Conservation (phyloP, 768 basidiomycete genomes). For the Collybia nuda region DNA sequence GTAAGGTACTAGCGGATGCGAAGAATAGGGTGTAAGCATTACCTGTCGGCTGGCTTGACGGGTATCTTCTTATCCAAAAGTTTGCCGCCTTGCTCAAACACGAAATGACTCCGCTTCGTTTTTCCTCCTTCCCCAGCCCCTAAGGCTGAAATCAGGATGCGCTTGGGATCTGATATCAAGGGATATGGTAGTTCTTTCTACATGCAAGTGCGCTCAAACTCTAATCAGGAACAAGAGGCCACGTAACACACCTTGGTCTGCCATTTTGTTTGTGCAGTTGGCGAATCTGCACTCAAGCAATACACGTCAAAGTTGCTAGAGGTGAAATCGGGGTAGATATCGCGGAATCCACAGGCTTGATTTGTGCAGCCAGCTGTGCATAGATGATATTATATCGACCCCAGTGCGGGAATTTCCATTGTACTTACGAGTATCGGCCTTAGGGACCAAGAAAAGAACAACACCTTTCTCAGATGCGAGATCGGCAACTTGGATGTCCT, state of each 20-base stretch:
- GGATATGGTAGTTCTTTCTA: conserved; percentile 86
- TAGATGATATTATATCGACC: not conserved
- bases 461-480: conserved; percentile 72
- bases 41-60: conserved; percentile 89
- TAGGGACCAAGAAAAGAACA: conserved; percentile 82
- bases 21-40: conserved; percentile 10
- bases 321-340: conserved; percentile 76
- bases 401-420: not conserved
- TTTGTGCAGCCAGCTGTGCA: conserved; percentile 81
- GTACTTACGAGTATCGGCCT: conserved; percentile 78
- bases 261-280: conserved; percentile 78
- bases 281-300: conserved; percentile 80
- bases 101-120: conserved; percentile 91
- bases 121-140: conserved; percentile 80
- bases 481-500: conserved; percentile 68
- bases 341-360: conserved; percentile 92
- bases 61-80: conserved; percentile 82
- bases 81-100: conserved; percentile 91
- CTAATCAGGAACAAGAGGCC: too few relatives aligned
- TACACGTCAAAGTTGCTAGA: conserved; percentile 71
- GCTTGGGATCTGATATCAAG: conserved; percentile 87
- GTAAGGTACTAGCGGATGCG: not conserved
- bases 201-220: not conserved
- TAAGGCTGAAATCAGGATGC: conserved; percentile 72
- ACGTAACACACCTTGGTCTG: conserved; percentile 67